Percentiles rank a stretch among this genome's conserved stretches.
These are phyloP conservation scores for Emericellopsis cladophorae DNA, from an alignment of 2,329 filamentous ascomycete species.

Conservation along the genomic window DNA sequence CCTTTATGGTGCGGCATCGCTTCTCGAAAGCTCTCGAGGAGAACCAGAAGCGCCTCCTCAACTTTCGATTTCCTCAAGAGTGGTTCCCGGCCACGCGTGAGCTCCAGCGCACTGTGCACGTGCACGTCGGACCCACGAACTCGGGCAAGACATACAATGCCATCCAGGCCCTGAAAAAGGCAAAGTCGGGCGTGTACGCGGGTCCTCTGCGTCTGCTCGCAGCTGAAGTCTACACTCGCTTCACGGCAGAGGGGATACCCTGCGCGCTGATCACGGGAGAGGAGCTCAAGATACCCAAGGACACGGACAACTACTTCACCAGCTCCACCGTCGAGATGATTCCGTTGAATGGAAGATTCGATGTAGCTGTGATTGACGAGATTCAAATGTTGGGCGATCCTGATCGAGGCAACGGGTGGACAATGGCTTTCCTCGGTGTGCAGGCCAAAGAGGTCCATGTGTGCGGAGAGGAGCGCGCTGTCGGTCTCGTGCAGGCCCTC, in stretches of 20 bases:
- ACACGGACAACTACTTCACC: constrained; percentile 45
- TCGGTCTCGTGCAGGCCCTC: constrained; percentile 65
- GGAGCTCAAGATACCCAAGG: constrained; percentile 60
- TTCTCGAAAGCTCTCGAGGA: constrained; percentile 43
- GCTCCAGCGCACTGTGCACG: constrained; percentile 70
- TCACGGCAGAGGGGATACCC: constrained; percentile 61
- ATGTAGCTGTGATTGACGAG: constrained; percentile 94
- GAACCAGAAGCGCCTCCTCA: constrained; percentile 56
- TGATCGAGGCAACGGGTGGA: constrained; percentile 89
- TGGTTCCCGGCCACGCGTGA: constrained; percentile 81
- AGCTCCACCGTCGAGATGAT: constrained; percentile 94
- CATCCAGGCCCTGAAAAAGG: constrained; percentile 68
- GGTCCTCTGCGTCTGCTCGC: constrained; percentile 81
- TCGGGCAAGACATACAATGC: constrained; percentile 97
- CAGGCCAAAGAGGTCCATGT: constrained; percentile 84
- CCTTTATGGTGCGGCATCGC: constrained; percentile 42
- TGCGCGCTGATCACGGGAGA: constrained; percentile 86
- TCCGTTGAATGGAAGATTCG: constrained; percentile 43
- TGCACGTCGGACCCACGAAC: constrained; percentile 95
- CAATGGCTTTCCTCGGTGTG: constrained; percentile 74
- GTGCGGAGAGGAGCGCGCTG: constrained; percentile 77
- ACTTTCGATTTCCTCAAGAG: constrained; percentile 78
- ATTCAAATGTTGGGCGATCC: constrained; percentile 88
- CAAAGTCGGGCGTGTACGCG: constrained; percentile 71
- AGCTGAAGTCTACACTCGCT: constrained; percentile 86